phyloP scores from a whole-genome alignment of 768 basidiomycete species.

The Boletus tylopilopsis region DNA sequence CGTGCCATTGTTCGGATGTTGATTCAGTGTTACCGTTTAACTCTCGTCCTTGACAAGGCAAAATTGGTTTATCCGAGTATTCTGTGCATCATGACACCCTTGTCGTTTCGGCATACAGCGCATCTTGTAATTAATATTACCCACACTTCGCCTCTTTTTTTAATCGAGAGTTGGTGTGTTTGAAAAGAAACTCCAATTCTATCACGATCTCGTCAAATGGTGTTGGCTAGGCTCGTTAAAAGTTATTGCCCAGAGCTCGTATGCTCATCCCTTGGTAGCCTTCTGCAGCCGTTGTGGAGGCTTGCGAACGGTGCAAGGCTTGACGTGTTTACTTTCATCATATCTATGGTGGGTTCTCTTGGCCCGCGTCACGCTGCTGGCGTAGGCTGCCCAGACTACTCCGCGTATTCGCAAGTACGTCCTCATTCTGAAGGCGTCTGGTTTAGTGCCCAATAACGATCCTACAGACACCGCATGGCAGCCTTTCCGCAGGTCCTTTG shows the following conservation, averaged over 20 bases:
- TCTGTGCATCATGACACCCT: slow-evolving; percentile 7
- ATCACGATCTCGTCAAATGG: slow-evolving; percentile 1
- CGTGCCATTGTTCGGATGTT: background rate
- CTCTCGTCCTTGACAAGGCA: background rate
- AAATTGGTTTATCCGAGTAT: slow-evolving; percentile 6
- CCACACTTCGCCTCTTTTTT: background rate
- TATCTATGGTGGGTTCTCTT: slow-evolving; percentile 21
- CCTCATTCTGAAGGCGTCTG: background rate
- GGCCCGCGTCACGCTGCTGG: slow-evolving; percentile 15
- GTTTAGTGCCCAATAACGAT: background rate
- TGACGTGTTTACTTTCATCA: slow-evolving; percentile 16
- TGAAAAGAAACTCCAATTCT: background rate
- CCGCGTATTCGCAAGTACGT: slow-evolving; percentile 51
- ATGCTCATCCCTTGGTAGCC: slow-evolving; percentile 1
- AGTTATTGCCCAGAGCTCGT: slow-evolving; percentile 1
- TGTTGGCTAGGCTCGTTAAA: slow-evolving; percentile 7
- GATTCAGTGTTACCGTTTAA: too few species aligned
- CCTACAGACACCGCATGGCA: slow-evolving; percentile 54
- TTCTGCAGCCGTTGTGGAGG: slow-evolving; percentile 7
- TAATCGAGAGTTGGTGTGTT: too few species aligned
- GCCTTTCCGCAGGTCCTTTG: slow-evolving; percentile 56
- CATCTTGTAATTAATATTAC: slow-evolving; percentile 5
- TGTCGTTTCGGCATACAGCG: slow-evolving; percentile 6
- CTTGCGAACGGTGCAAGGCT: slow-evolving; percentile 14
- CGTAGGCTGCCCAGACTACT: slow-evolving; percentile 58